A percentile compares a stretch with the other conserved stretches of the same genome.
These are phyloP conservation scores for Penicillium nucicola DNA, from an alignment of 495 filamentous ascomycete species.

Conservation along the genomic window DNA sequence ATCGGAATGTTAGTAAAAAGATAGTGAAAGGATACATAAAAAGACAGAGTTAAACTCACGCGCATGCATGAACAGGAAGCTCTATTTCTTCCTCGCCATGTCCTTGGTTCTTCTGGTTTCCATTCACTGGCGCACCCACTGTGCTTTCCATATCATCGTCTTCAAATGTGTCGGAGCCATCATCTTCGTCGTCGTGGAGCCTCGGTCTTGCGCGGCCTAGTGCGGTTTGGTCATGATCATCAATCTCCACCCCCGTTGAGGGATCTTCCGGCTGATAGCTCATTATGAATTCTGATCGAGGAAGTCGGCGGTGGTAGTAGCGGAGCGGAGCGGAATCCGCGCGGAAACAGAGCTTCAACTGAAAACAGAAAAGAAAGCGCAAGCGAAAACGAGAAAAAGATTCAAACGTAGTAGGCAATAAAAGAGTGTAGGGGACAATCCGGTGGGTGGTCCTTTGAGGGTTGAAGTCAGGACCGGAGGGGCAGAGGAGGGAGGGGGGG, in stretches of 20 bases:
- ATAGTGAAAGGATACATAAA: conserved; percentile 10
- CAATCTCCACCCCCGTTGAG: conserved; percentile 64
- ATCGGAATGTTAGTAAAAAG: too few species aligned
- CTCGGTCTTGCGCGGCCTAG: conserved; percentile 62
- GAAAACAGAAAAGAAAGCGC: conserved; percentile 7
- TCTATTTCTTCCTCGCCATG: conserved; percentile 83
- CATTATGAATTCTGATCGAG: conserved; percentile 68
- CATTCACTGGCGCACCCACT: conserved; percentile 76
- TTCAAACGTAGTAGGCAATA: conserved; percentile 6
- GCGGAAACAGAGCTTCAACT: not conserved
- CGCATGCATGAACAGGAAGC: conserved; percentile 93
- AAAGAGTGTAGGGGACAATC: conserved; percentile 34
- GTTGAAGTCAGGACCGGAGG: conserved; percentile 19
- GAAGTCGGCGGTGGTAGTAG: conserved; percentile 32
- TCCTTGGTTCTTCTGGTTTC: conserved; percentile 61
- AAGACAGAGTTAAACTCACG: conserved; percentile 54
- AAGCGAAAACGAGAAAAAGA: conserved; percentile 4
- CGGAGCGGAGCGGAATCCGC: not conserved
- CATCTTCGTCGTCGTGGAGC: conserved; percentile 80
- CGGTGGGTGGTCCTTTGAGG: conserved; percentile 22
- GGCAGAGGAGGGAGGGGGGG: conserved; percentile 19
- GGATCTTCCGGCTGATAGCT: conserved; percentile 51
- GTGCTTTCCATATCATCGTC: conserved; percentile 93
- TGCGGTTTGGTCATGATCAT: conserved; percentile 68
- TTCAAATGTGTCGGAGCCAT: conserved; percentile 76